A percentile compares a stretch with the other conserved stretches of the same genome.
Conservation (phyloP, 768 basidiomycete genomes). For the Mrakia gelida region DNA sequence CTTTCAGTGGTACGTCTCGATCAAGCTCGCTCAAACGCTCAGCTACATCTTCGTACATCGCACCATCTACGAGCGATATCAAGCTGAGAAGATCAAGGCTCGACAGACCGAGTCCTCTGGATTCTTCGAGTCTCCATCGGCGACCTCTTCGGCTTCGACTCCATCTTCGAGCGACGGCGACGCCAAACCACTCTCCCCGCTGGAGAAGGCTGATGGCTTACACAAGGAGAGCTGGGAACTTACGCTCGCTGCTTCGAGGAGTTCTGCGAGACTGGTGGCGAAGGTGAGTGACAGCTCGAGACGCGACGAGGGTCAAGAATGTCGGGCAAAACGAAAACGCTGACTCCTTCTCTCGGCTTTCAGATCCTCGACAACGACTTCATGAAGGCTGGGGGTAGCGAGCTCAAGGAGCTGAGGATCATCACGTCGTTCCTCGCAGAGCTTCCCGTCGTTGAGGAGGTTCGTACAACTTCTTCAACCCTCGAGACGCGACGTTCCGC, state of each 20-base stretch:
- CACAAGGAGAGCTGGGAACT: not conserved
- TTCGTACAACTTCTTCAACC: not conserved
- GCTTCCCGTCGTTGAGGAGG: not conserved
- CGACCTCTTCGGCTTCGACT: not conserved
- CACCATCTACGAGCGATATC: not conserved
- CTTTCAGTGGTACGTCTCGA: not conserved
- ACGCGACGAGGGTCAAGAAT: no score
- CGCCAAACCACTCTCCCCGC: not conserved
- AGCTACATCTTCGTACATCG: not conserved
- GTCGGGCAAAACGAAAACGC: no score
- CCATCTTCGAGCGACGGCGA: not conserved
- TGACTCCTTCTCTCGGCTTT: not conserved
- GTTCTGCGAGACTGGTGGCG: not conserved
- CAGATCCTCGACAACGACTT: not conserved
- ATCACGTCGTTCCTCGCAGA: constrained; percentile 1
- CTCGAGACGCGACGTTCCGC: not conserved
- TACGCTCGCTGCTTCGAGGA: not conserved
- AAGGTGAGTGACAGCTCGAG: not conserved
- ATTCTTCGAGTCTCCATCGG: not conserved
- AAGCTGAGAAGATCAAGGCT: not conserved
- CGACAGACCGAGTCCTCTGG: not conserved
- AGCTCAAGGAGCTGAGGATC: not conserved
- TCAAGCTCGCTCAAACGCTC: not conserved
- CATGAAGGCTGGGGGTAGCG: not conserved
- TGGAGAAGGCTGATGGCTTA: not conserved